Evolutionary conservation across 2,329 filamentous ascomycete genomes (phyloP).

Genomic region (Sclerotinia glacialis): DNA sequence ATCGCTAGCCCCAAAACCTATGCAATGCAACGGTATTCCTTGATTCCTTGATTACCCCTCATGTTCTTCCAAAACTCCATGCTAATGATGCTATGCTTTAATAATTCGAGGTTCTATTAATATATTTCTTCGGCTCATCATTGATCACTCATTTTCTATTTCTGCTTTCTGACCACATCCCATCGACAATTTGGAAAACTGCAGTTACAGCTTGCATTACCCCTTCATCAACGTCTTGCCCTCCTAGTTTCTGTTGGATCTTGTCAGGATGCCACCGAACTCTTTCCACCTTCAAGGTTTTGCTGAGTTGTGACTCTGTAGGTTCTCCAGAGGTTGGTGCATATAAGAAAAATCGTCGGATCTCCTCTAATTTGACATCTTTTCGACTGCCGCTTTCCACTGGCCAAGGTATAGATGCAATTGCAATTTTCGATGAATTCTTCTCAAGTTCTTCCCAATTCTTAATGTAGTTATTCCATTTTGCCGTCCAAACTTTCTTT

Average conservation of each 20-base stretch:
- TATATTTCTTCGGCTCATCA: not conserved
- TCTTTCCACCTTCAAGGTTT: constrained; percentile 74
- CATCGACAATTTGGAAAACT: constrained; percentile 87
- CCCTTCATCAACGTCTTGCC: constrained; percentile 62
- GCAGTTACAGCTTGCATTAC: constrained; percentile 80
- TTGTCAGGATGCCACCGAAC: constrained; percentile 98
- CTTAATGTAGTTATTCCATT: constrained; percentile 63
- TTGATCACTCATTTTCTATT: constrained; percentile 22
- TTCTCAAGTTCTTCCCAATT: constrained; percentile 57
- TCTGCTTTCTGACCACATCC: constrained; percentile 63
- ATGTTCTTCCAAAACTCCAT: constrained; percentile 26
- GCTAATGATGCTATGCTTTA: constrained; percentile 27
- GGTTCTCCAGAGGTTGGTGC: constrained; percentile 43
- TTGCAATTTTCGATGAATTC: constrained; percentile 46
- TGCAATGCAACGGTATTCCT: constrained; percentile 5
- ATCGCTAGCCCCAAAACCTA: not conserved
- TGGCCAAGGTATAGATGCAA: constrained; percentile 58
- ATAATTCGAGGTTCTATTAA: not conserved
- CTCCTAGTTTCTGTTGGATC: constrained; percentile 84
- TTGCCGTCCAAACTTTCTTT: constrained; percentile 51
- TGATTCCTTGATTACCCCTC: not conserved
- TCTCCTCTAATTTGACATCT: constrained; percentile 54
- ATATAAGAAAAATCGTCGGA: constrained; percentile 60
- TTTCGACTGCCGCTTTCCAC: constrained; percentile 56
- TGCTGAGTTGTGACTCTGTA: constrained; percentile 42